Evolutionary conservation across 2,329 filamentous ascomycete species (phyloP), one percentile per base, ranked within the genome.

Genomic region (Scedosporium minutisporum): DNA sequence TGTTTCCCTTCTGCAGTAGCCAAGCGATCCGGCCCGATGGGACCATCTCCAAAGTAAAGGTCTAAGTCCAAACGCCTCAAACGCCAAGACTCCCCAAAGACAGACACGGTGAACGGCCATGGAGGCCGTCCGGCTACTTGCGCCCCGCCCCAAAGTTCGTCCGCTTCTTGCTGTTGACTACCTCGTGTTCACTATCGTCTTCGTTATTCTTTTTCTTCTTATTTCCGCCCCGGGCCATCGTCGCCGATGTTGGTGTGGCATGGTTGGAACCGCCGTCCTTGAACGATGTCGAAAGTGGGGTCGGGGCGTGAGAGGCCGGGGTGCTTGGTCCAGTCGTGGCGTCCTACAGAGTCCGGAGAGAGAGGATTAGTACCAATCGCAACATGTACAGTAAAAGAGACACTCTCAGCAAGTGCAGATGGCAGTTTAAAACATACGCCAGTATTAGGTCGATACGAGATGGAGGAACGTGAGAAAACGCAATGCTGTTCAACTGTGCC

Each of bases 401-500:
- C 23, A 27, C 62, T 58, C 41, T 62, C 10, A 12, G 23, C n/a
- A 46, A 16, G 41, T 5, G 46, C 6, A 63, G 16, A 64, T 63
- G 38, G 42, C n/a, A n/a, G 57, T 53, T 12, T 46, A 65, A 65
- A 65, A 73, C 70, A 64, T 71, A 76, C 75, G 63, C 70, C 68
- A 57, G 70, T 73, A 51, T 71, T 75, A 12, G 78, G 74, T 64
- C 83, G 82, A 67, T 86, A 86, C 1, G 83, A 87, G 46, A 87
- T 78, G n/a, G 85, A 84, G 18, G 84, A 84, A 67, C 81, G 77
- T 63, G 86, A 85, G 73, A 93, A 93, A 62, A 93, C 87, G 66
- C 89, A 81, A 71, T 91, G 89, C 68, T 84, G 82, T 61, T 93
- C 90, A 65, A 80, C 81, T 58, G 88, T 78, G 4, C 83, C 83